Evolutionary conservation across 148 eudicot genomes (phyloP), one percentile per base, ranked within the genome.

Genomic region (Cornus kousa): DNA sequence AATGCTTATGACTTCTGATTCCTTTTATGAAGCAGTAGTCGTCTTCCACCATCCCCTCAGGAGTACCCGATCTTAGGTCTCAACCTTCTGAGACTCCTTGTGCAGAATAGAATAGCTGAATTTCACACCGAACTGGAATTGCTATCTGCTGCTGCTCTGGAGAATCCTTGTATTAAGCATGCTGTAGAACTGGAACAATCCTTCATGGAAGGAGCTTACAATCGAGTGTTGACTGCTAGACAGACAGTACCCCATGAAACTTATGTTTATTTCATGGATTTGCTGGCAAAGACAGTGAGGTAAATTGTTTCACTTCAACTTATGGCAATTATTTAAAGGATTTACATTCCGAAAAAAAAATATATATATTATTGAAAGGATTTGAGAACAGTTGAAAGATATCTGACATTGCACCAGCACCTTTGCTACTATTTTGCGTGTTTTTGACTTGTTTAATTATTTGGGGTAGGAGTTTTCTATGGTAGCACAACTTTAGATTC

Each of bases 201-300:
- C 22, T 93, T 96, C 85, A 96, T 94, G 98, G 98, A 94, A 88
- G 98, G 98, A 64, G 98, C 98, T 65, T 96, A 96, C 82, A 96
- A 96, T 79, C 94, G 98, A 48, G 99, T 96, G 74, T 87, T 96
- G 86, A 93, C 85, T 86, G 99, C 99, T 71, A 93, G 98, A 71
- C 97, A 93, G 87, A 85, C 90, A 9, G 97, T 94, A 14, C 99
- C 99, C 68, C 97, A 94, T 87, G 95, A 92, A 83, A 94, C 95
- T 71, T 96, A 94, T 7, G 94, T 91, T 2, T 91, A 96, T 82
- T 96, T 94, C 84, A 93, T 96, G 98, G 97, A 93, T 80, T 89
- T 96, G 74, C 85, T 96, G 70, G 99, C 98, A 75, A 96, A 92
- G 82, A 94, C 98, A 66, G 99, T 93, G 78, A 93, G 97, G 99